These are phyloP conservation scores for Trichoderma aggressivum DNA, from an alignment of 2,329 filamentous ascomycete genomes.

Conservation along the genomic window DNA sequence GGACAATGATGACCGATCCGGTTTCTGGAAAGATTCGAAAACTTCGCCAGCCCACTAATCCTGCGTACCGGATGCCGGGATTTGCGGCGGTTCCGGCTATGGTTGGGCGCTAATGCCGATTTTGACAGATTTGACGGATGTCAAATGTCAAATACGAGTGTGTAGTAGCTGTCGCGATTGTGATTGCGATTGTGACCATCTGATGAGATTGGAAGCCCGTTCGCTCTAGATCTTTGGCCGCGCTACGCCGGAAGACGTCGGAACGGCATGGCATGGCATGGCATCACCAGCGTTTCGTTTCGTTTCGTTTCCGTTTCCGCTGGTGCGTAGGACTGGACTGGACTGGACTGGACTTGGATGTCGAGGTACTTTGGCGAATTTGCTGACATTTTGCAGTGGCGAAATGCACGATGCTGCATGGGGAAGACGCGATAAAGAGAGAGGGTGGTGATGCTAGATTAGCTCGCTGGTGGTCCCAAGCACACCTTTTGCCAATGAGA, in stretches of 20 bases:
- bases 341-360: background rate
- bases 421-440: background rate
- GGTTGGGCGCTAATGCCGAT: background rate
- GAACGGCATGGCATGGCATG: background rate
- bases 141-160: background rate
- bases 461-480: background rate
- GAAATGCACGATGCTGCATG: slow-evolving; percentile 6
- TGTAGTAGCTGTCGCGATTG: no score
- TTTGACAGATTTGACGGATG: background rate
- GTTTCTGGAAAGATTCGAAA: slow-evolving; percentile 1
- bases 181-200: background rate
- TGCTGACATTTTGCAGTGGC: slow-evolving; percentile 11
- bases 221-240: background rate
- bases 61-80: slow-evolving; percentile 7
- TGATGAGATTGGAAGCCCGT: background rate
- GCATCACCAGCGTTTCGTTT: background rate
- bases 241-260: background rate
- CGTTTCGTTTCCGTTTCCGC: background rate
- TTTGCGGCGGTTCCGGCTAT: slow-evolving; percentile 3
- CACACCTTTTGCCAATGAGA: background rate
- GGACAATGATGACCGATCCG: background rate
- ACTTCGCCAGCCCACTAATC: background rate
- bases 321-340: background rate
- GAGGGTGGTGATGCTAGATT: background rate
- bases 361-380: background rate